Percentiles rank a stretch among this genome's conserved stretches.
phyloP scores from a whole-genome alignment of 176 grass and related monocot species.

The Urochloa ruziziensis region DNA sequence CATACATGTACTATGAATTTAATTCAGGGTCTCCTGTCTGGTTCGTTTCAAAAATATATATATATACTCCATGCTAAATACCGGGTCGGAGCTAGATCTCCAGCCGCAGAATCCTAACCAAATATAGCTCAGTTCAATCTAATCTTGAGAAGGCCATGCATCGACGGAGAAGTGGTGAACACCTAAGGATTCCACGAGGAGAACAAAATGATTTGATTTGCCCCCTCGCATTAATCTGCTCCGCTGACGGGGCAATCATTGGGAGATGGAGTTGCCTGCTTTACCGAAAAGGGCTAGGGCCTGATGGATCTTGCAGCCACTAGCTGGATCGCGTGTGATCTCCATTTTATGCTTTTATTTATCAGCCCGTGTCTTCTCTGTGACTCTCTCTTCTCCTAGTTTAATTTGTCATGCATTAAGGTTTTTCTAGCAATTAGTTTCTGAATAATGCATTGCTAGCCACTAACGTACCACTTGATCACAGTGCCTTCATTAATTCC shows the following conservation, averaged over 20 bases:
- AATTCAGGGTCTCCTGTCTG: too few relatives aligned
- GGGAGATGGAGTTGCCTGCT: conserved; percentile 10
- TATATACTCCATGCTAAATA: too few relatives aligned
- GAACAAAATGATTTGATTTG: conserved; percentile 19
- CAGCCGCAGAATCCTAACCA: neutral
- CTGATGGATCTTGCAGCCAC: conserved; percentile 4
- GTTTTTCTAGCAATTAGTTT: neutral
- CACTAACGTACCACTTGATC: neutral
- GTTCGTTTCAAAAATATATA: too few relatives aligned
- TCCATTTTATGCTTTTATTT: neutral
- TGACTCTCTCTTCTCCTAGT: too few relatives aligned
- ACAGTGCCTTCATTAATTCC: neutral
- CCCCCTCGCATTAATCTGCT: neutral
- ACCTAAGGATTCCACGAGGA: conserved; percentile 36
- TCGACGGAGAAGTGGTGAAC: conserved; percentile 2
- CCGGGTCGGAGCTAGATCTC: too few relatives aligned
- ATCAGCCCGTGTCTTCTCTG: neutral
- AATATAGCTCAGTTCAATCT: neutral
- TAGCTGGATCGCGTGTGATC: conserved; percentile 12
- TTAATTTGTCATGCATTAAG: neutral
- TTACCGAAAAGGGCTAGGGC: neutral
- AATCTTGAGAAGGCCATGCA: neutral
- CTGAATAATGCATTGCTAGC: neutral
- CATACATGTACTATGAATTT: too few relatives aligned
- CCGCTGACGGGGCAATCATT: conserved; percentile 18